These are phyloP conservation scores for Stenocarpella maydis DNA, from an alignment of 2,329 filamentous ascomycete species.

Conservation along the genomic window DNA sequence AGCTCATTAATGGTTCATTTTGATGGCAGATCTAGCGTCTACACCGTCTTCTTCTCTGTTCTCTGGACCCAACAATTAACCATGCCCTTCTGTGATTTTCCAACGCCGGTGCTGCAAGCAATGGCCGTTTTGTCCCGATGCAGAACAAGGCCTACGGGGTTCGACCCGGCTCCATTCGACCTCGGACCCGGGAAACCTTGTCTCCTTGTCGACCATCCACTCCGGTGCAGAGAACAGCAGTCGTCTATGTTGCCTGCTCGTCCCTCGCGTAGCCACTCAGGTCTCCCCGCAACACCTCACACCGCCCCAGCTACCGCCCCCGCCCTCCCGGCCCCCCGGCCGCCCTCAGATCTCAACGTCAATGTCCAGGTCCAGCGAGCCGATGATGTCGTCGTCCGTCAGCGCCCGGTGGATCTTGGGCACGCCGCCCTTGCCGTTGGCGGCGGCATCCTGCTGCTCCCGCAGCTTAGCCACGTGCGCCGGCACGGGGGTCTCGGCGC, in stretches of 20 bases:
- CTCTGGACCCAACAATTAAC: not conserved
- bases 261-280: not conserved
- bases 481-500: slow-evolving; percentile 53
- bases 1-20: not conserved
- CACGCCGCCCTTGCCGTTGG: slow-evolving; percentile 64
- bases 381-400: slow-evolving; percentile 93
- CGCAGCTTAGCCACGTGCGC: slow-evolving; percentile 61
- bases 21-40: slow-evolving; percentile 9
- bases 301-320: no score
- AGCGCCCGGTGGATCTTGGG: slow-evolving; percentile 79
- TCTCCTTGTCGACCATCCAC: not conserved
- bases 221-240: no score
- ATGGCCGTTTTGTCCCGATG: not conserved
- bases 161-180: not conserved
- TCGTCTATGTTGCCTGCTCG: not conserved
- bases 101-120: slow-evolving; percentile 18
- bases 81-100: not conserved
- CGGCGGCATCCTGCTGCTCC: slow-evolving; percentile 54
- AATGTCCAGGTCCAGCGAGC: slow-evolving; percentile 86
- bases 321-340: no score
- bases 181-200: not conserved
- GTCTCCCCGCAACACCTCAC: not conserved
- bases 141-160: not conserved
- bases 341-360: slow-evolving; percentile 76
- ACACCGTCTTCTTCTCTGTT: not conserved